Evolutionary conservation across 805 yeast species (phyloP), one percentile per base, ranked within the genome.

Genomic region (Ogataea angusta): DNA sequence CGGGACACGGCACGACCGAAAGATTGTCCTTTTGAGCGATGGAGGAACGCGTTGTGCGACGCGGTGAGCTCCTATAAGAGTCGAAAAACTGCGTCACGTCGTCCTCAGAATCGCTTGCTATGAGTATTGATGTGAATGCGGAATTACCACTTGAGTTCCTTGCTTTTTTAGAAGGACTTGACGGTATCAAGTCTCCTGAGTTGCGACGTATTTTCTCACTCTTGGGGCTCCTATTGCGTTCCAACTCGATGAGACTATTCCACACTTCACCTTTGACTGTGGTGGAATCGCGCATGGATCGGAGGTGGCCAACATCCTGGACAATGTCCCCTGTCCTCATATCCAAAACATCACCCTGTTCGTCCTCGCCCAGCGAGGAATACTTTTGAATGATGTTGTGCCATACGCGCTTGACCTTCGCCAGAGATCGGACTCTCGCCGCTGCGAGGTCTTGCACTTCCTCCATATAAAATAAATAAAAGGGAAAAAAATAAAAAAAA

Each of bases 291-390:
- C 34, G 42, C 42, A 82, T 51, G 2, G 80, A 73, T 42, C 73
- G 61, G 16, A 85, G 51, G 59, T 85, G 95, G 2, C 95, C 95
- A 38, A 76, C 72, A 51, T 85, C 89, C 23, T 67, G 73, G 2
- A 80, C 58, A 2, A 85, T 73, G 41, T 73, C 68, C 0, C 91
- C 90, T 0, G 88, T 78, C 8, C 57, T 54, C 16, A 85, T 52
- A 55, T 85, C 89, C n/a, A 81, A 62, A 17, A 79, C 68, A 55
- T 81, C 89, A 27, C 85, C 82, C 38, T 78, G 80, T 13, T 67
- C 66, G 4, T 66, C 64, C 24, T 73, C 72, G 36, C 70, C 70
- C 35, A 76, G 70, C 3, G 46, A 40, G 3, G 76, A 64, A 53
- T 80, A 79, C 52, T 73, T 76, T 2, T 67, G 57, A 6, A 82